Conservation (phyloP, 345 rosid genomes). For the Rhodomyrtus tomentosa region DNA sequence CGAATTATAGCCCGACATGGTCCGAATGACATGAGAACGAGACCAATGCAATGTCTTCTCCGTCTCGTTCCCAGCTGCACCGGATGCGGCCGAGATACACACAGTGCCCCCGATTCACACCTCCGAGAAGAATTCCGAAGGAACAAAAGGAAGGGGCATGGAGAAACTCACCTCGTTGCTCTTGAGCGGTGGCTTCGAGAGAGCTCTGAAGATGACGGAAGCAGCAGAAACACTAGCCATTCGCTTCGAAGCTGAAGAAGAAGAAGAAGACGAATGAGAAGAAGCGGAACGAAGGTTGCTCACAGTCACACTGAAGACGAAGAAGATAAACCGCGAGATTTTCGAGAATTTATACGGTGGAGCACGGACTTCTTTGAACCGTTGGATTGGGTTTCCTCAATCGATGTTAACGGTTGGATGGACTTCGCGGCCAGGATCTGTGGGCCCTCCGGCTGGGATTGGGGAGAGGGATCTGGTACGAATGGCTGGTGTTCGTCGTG, state of each 20-base stretch:
- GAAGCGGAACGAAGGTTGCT: background rate
- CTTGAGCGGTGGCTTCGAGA: slow-evolving; percentile 6
- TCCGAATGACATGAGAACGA: background rate
- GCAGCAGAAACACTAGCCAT: slow-evolving; percentile 19
- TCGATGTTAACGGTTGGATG: background rate
- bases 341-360: background rate
- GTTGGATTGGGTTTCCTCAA: background rate
- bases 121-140: background rate
- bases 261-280: background rate
- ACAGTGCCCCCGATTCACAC: background rate
- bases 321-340: slow-evolving; percentile 2
- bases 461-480: background rate
- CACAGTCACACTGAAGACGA: background rate
- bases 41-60: background rate
- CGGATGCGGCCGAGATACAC: background rate
- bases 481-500: background rate
- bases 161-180: slow-evolving; percentile 7
- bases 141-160: background rate
- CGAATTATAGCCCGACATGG: background rate
- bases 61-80: background rate
- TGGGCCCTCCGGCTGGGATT: background rate
- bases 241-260: background rate
- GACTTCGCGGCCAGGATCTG: background rate
- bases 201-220: slow-evolving; percentile 5
- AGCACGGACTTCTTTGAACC: background rate